Conservation (phyloP, 345 rosid species). For the Turritis glabra region DNA sequence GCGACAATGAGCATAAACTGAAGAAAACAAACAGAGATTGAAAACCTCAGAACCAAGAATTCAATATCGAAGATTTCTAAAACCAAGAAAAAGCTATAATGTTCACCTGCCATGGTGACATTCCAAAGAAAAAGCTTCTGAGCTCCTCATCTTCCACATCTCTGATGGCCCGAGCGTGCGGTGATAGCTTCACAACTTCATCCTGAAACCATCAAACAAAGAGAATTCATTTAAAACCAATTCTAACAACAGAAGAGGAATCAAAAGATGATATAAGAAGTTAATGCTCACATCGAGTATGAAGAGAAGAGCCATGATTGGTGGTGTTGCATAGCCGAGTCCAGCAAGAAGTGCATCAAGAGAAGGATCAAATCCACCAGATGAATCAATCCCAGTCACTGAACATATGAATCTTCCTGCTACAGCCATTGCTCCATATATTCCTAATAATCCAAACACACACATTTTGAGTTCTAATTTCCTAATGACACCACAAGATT, state of each 20-base stretch:
- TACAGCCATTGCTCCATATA: slow-evolving; percentile 90
- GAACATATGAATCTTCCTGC: slow-evolving; percentile 91
- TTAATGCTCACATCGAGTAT: slow-evolving; percentile 68
- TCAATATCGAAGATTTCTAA: not conserved
- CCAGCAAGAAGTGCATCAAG: slow-evolving; percentile 77
- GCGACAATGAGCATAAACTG: slow-evolving; percentile 82
- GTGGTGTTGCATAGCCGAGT: slow-evolving; percentile 92
- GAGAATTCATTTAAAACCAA: not conserved
- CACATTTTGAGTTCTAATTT: not conserved
- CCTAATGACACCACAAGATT: too few species aligned
- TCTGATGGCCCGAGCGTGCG: slow-evolving; percentile 95
- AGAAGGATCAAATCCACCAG: slow-evolving; percentile 81
- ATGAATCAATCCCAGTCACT: slow-evolving; percentile 74
- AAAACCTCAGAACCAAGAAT: not conserved
- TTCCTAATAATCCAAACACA: slow-evolving; percentile 46
- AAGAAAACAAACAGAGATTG: slow-evolving; percentile 11
- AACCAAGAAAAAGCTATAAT: not conserved
- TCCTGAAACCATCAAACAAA: slow-evolving; percentile 55
- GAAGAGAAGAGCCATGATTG: slow-evolving; percentile 93
- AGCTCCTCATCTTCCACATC: slow-evolving; percentile 99
- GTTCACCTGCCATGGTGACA: slow-evolving; percentile 95
- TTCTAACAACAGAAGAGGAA: not conserved
- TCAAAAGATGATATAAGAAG: not conserved
- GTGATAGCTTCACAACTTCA: slow-evolving; percentile 93
- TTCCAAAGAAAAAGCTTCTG: slow-evolving; percentile 93